Evolutionary conservation across 2,329 filamentous ascomycete genomes (phyloP), one percentile per base, ranked within the genome.

Genomic region (Pseudogymnoascus sp.): DNA sequence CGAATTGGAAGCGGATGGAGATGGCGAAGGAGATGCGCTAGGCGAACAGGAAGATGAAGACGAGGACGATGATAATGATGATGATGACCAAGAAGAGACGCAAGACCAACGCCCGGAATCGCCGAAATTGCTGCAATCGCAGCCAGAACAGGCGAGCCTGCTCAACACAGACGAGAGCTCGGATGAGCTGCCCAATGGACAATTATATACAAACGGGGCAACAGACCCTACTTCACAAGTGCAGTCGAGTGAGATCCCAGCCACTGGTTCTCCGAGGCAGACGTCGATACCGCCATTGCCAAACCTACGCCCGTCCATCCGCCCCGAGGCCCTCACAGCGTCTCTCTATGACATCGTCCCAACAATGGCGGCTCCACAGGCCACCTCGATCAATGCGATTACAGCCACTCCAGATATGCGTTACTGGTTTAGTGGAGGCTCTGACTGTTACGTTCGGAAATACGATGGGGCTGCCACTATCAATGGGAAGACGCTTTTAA

Each of bases 381-480:
- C 91, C 66, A 99, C 95, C 2, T 97, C 92, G 62, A 91, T 99
- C 76, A 99, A 99, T 73, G 88, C 92, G 8, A 84, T 99, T 64
- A 87, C 92, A 24, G 88, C 95, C 33, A 99, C 95, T 0, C 93
- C 92, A 1, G 95, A 99, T 74, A 88, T 97, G 81, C 85, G 92
- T 63, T 97, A 92, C 83, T 93, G 96, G 74, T 93, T 97, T 74
- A 96, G 88, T 10, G 95, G 95, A 38, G 95, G 95, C 0, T 88
- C 90, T 0, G 95, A 99, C 76, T 93, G 95, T 59, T 99, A 96
- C 72, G 93, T 99, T 67, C 86, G 95, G 64, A 97, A 97, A 75
- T 97, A 96, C 77, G 96, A 99, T 74, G 96, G 95, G 74, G 87
- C 90, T 2, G 91, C 92, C 37, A 97, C 95, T 4, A 93, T 96